Percentiles rank a stretch among this genome's conserved stretches.
Conservation (phyloP, 1,284 basidiomycete species). For the Tilletia walkeri region DNA sequence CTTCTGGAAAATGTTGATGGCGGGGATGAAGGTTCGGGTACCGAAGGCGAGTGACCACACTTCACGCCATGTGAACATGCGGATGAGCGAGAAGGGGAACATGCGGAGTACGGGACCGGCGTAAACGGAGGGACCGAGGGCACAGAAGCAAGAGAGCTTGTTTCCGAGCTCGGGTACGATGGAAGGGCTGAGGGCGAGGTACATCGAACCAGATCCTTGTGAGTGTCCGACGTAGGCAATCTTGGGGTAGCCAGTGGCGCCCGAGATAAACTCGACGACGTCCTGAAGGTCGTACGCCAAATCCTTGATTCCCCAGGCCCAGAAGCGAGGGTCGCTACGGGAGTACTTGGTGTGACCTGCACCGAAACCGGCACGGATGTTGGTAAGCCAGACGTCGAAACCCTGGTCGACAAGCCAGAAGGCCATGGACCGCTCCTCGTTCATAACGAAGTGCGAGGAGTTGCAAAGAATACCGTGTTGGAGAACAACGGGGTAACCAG, state of each 20-base stretch:
- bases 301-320: slow-evolving; percentile 55
- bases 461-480: slow-evolving; percentile 56
- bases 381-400: slow-evolving; percentile 54
- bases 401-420: slow-evolving; percentile 56
- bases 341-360: slow-evolving; percentile 50
- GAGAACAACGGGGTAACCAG: slow-evolving; percentile 52
- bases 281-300: slow-evolving; percentile 52
- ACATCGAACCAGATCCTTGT: slow-evolving; percentile 54
- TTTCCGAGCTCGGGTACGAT: slow-evolving; percentile 49
- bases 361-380: slow-evolving; percentile 53
- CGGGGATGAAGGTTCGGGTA: slow-evolving; percentile 50
- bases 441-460: slow-evolving; percentile 50
- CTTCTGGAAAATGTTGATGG: slow-evolving; percentile 43
- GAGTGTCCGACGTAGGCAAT: slow-evolving; percentile 53
- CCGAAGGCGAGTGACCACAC: slow-evolving; percentile 53
- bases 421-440: slow-evolving; percentile 52
- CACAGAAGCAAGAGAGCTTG: slow-evolving; percentile 49
- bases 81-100: slow-evolving; percentile 52
- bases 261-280: slow-evolving; percentile 50
- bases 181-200: slow-evolving; percentile 49
- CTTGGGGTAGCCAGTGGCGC: slow-evolving; percentile 41
- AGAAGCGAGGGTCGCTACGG: slow-evolving; percentile 53
- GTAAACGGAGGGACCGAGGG: slow-evolving; percentile 53
- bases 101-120: slow-evolving; percentile 50
- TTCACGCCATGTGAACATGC: slow-evolving; percentile 46